Percentiles rank a stretch among this genome's conserved stretches.
phyloP scores from a whole-genome alignment of 345 rosid species.

The Mercurialis annua region DNA sequence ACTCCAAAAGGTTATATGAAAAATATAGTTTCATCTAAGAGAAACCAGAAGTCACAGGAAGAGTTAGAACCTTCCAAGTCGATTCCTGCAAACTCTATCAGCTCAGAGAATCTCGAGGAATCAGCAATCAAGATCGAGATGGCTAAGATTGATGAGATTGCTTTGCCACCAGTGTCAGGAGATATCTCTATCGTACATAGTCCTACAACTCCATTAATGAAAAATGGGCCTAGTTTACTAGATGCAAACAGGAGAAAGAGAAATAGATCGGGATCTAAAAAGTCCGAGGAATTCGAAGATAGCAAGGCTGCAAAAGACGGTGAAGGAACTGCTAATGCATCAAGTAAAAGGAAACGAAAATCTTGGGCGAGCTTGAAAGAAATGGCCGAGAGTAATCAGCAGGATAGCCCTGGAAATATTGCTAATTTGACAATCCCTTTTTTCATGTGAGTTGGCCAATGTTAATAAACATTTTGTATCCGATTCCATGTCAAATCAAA shows the following conservation, averaged over 20 bases:
- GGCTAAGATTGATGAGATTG: not conserved
- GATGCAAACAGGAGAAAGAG: slow-evolving; percentile 44
- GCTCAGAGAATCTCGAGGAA: slow-evolving; percentile 16
- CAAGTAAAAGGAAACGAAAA: slow-evolving; percentile 48
- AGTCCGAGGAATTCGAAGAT: slow-evolving; percentile 30
- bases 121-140: slow-evolving; percentile 17
- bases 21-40: slow-evolving; percentile 28
- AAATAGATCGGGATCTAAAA: slow-evolving; percentile 37
- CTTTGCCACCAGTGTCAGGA: slow-evolving; percentile 23
- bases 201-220: slow-evolving; percentile 32
- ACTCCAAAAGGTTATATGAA: slow-evolving; percentile 49
- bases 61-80: slow-evolving; percentile 18
- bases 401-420: slow-evolving; percentile 15
- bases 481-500: too few relatives aligned
- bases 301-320: slow-evolving; percentile 5
- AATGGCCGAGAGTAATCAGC: slow-evolving; percentile 38
- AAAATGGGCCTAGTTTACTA: slow-evolving; percentile 31
- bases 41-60: not conserved
- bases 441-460: slow-evolving; percentile 10
- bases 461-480: too few relatives aligned
- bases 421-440: slow-evolving; percentile 32
- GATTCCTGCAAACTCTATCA: slow-evolving; percentile 9
- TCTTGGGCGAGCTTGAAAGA: slow-evolving; percentile 52
- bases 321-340: slow-evolving; percentile 23
- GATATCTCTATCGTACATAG: slow-evolving; percentile 13